Conservation (phyloP, 305 asterid species). For the Rubia peregrina region DNA sequence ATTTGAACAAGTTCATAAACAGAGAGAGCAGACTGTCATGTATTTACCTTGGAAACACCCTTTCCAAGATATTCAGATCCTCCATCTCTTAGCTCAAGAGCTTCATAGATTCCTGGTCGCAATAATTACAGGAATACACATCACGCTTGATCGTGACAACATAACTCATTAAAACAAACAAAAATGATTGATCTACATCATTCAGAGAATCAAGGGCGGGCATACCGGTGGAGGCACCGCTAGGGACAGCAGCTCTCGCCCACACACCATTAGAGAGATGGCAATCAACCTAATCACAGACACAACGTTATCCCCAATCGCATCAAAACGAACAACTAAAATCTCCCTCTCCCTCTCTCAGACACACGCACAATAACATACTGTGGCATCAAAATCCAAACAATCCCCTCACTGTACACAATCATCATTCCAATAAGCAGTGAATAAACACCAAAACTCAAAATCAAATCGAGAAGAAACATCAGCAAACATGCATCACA, state of each 20-base stretch:
- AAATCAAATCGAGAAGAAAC: neutral
- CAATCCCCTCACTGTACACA: neutral
- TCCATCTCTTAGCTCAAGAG: conserved; percentile 82
- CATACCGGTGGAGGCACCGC: conserved; percentile 93
- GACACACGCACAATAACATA: neutral
- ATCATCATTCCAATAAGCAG: neutral
- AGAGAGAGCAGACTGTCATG: neutral
- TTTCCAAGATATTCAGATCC: conserved; percentile 87
- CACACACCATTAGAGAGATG: conserved; percentile 42
- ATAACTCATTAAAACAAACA: neutral
- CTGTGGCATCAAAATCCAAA: neutral
- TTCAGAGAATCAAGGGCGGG: neutral
- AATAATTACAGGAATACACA: conserved; percentile 2
- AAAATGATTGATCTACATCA: neutral
- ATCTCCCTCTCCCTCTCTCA: neutral
- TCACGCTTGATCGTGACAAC: neutral
- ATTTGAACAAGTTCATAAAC: neutral
- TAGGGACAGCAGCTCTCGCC: conserved; percentile 87
- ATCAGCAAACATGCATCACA: conserved; percentile 4
- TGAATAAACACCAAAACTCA: neutral
- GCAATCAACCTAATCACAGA: conserved; percentile 50
- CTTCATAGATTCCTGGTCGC: conserved; percentile 63
- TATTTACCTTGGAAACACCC: conserved; percentile 70
- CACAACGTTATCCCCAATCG: neutral
- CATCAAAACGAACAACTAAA: neutral